These are phyloP conservation scores for Cyclaneusma minus DNA, from an alignment of 2,329 filamentous ascomycete species.

Conservation along the genomic window DNA sequence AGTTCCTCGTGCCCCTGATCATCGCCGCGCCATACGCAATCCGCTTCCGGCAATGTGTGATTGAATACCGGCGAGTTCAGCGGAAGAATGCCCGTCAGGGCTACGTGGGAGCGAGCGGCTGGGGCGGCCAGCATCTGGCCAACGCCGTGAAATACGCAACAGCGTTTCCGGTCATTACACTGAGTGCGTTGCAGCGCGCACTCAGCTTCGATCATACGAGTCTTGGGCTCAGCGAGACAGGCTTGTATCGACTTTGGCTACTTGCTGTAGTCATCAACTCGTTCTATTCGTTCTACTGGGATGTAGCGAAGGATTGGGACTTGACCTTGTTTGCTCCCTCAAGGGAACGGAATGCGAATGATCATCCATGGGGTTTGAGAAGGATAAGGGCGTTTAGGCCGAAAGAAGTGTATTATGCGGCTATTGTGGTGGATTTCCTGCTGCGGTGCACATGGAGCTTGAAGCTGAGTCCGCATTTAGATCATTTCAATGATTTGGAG, in stretches of 20 bases:
- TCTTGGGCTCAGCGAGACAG: constrained; percentile 22
- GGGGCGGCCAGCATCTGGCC: constrained; percentile 76
- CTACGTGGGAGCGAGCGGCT: constrained; percentile 34
- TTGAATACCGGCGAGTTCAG: constrained; percentile 64
- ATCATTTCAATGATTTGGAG: constrained; percentile 76
- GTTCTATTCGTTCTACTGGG: constrained; percentile 96
- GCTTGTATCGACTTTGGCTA: constrained; percentile 47
- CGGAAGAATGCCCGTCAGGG: constrained; percentile 33
- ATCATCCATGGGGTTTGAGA: constrained; percentile 66
- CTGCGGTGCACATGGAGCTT: constrained; percentile 84
- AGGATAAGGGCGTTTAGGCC: constrained; percentile 57
- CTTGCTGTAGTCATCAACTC: constrained; percentile 67
- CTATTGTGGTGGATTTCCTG: constrained; percentile 62
- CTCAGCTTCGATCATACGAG: constrained; percentile 24
- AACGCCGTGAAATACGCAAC: constrained; percentile 94
- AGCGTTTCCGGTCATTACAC: constrained; percentile 79
- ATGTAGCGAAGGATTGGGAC: constrained; percentile 93
- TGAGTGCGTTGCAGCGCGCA: constrained; percentile 59
- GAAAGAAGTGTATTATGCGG: constrained; percentile 65
- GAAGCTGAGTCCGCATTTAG: constrained; percentile 69
- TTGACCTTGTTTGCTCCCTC: constrained; percentile 59
- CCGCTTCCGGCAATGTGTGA: constrained; percentile 81
- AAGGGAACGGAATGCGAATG: constrained; percentile 39
- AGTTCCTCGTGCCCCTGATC: constrained; percentile 66
- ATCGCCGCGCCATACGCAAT: constrained; percentile 73